Evolutionary conservation across 2,329 filamentous ascomycete genomes (phyloP), one percentile per base, ranked within the genome.

Genomic region (Blastomyces silverae): DNA sequence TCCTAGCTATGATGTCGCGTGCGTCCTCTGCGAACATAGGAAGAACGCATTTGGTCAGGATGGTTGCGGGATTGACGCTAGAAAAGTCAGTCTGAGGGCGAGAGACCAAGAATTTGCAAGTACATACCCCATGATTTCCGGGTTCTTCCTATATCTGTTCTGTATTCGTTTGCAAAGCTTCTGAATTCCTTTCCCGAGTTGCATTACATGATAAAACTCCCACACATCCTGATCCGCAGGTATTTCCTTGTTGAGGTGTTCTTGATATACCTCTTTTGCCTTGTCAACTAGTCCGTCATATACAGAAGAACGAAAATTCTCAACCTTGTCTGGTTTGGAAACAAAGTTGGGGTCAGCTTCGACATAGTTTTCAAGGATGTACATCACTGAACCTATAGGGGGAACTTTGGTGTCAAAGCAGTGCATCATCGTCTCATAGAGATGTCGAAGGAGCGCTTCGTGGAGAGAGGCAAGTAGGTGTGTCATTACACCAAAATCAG

Each of bases 21-120:
- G 91, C 90, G 75, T 99, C 93, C 68, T 90, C 87, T 65, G 96
- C 92, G 74, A 96, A 97, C 66, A 89, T 89, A 0, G 94, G 94
- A 65, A 97, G 89, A 64, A 94, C 87, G 62, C 91, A 90, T 69
- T 89, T 85, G 7, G 96, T 87, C 42, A 97, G 81, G 46, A 94
- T 89, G 58, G 84, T 86, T 70, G 87, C 77, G 15, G 85, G 85
- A 65, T 84, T 85, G 22, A 86, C 84, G 37, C 76, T 78, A 64
- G 13, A 28, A 48, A 57, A 62, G 69, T 76, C 66, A 74, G 69
- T 58, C 61, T 28, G 7, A 46, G 44, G 13, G 13, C 28, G 7
- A 17, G 20, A 11, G 48, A 63, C 2, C 2, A 11, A 10, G 31
- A 28, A n/a, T 63, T 28, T 44, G n/a, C 13, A 55, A 17, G 50